A percentile compares a stretch with the other conserved stretches of the same genome.
These are phyloP conservation scores for Quercus lobata DNA, from an alignment of 331 rosid species.

Conservation along the genomic window DNA sequence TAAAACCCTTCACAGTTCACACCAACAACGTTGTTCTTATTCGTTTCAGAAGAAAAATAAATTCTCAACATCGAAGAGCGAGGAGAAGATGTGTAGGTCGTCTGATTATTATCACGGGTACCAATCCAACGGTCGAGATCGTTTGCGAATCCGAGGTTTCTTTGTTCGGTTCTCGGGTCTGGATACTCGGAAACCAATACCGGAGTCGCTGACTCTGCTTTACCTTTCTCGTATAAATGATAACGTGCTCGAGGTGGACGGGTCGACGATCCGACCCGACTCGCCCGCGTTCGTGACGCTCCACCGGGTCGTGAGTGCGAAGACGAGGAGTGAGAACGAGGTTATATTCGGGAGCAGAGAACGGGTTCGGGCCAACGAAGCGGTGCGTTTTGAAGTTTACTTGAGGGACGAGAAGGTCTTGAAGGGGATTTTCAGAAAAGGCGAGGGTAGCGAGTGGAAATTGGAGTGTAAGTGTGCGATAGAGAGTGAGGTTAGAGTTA, in stretches of 20 bases:
- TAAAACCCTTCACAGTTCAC: neutral
- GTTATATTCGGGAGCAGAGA: slow-evolving; percentile 39
- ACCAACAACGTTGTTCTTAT: too few species aligned
- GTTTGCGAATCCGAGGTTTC: slow-evolving; percentile 23
- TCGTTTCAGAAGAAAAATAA: too few species aligned
- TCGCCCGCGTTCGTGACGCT: slow-evolving; percentile 32
- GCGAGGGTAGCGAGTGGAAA: slow-evolving; percentile 32
- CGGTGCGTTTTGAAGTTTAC: slow-evolving; percentile 36
- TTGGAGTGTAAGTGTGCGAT: slow-evolving; percentile 36
- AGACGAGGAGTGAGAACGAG: neutral
- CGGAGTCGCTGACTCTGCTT: slow-evolving; percentile 30
- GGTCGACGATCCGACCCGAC: slow-evolving; percentile 33
- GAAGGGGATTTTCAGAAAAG: slow-evolving; percentile 38
- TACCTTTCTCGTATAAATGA: slow-evolving; percentile 38
- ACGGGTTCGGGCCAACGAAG: slow-evolving; percentile 40
- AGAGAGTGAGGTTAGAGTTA: slow-evolving; percentile 9
- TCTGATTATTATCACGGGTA: slow-evolving; percentile 28
- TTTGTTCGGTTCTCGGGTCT: slow-evolving; percentile 24
- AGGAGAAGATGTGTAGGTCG: slow-evolving; percentile 33
- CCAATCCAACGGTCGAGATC: neutral
- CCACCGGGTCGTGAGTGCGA: slow-evolving; percentile 19
- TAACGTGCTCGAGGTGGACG: slow-evolving; percentile 26
- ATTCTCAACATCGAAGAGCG: too few species aligned
- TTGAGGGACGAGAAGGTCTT: slow-evolving; percentile 42
- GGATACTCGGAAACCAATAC: neutral